Base-by-base conservation (phyloP, 2,329 filamentous ascomycete genomes). In the Drechslera avenae region DNA sequence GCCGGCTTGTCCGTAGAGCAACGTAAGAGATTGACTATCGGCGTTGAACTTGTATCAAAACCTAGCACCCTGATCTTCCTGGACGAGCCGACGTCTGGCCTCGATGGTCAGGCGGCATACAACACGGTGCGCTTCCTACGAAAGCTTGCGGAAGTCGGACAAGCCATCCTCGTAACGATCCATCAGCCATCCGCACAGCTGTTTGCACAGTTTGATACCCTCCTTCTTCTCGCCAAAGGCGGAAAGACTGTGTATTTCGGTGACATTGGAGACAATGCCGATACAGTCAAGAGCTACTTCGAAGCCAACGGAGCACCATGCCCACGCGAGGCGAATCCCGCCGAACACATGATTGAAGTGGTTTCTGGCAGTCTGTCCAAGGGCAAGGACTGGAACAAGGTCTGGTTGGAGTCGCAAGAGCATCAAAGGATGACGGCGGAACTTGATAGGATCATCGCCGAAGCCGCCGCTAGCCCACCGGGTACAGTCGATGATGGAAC, bases 111-210 rank as follows among this genome's bases (percentile, higher is more conserved):
- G 21, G 94, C 91, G 1, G 91, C 91, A 0, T 96, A 89, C 89
- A 88, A 89, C 46, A 96, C 96, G 65, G 81, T 89, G 43, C 85
- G 88, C 68, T 81, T 96, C 7, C 82, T 96, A 28, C 86, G 91
- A 71, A 96, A 93, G 75, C 81, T 96, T 14, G 89, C 90, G 56
- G 87, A 91, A 69, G 86, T 84, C 54, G 92, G 92, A 10, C 60
- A 64, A 41, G 91, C 92, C 39, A 89, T 97, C 71, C 84, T 97
- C 9, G 95, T 90, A 75, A 96, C 91, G 0, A 96, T 96, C 54
- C 91, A 97, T 72, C 92, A 97, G 73, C 92, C 92, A 12, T 95
- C 90, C 3, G 90, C 91, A 19, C 89, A 92, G 79, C 81, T 97
- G 23, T 95, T 96, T 78, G 88, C 95, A 70, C 85, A 88, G 46